phyloP scores from a whole-genome alignment of 441 rosid species.

The Raphanus hybrid region DNA sequence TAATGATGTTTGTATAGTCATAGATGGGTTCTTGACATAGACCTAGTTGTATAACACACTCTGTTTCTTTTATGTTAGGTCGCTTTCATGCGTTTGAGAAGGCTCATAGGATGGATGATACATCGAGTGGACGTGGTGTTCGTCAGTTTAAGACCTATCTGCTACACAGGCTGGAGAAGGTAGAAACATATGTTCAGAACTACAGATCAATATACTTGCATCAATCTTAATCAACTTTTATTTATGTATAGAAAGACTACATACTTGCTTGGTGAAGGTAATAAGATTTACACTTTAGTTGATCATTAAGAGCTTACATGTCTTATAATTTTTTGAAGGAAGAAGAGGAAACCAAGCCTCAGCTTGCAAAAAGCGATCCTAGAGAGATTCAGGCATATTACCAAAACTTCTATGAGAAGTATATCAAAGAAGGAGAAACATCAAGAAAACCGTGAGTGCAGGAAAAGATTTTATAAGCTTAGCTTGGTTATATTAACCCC shows the following conservation, averaged over 20 bases:
- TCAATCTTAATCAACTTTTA: no score
- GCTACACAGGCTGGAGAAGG: conserved; percentile 78
- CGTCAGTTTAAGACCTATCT: conserved; percentile 90
- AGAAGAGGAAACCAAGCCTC: conserved; percentile 59
- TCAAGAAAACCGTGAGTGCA: conserved; percentile 76
- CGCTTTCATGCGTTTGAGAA: conserved; percentile 51
- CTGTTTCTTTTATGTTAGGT: conserved; percentile 14
- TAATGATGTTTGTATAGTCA: background rate
- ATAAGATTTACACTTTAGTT: background rate
- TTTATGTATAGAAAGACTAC: no score
- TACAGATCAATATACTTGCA: no score
- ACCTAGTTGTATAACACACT: background rate
- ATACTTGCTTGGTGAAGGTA: no score
- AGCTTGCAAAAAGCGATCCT: conserved; percentile 65
- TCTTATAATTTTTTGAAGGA: conserved; percentile 53
- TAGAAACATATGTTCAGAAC: conserved; percentile 9
- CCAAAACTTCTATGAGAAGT: conserved; percentile 60
- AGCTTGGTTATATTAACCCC: conserved; percentile 23
- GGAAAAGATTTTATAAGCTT: conserved; percentile 4
- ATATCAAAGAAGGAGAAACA: conserved; percentile 68
- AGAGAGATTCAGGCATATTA: conserved; percentile 73
- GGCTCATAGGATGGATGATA: conserved; percentile 49
- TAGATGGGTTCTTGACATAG: conserved; percentile 11
- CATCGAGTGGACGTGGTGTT: conserved; percentile 76
- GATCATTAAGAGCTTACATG: conserved; percentile 10